Conservation (phyloP, 2,329 filamentous ascomycete genomes). For the Cercospora zeae-maydis region DNA sequence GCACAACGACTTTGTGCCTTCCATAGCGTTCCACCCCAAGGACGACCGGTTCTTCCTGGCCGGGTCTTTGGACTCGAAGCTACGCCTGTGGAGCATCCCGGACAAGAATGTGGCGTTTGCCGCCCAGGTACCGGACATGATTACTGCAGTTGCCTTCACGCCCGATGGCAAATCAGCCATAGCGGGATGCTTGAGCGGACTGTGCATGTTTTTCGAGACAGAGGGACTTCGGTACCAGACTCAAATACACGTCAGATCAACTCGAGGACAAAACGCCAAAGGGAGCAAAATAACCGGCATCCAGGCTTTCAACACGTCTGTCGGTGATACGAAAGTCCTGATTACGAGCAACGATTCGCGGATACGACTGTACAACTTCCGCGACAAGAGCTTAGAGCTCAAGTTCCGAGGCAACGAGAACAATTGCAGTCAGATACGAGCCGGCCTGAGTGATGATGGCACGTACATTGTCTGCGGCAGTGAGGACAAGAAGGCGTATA, state of each 20-base stretch:
- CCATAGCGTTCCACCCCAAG: constrained; percentile 87
- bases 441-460: constrained; percentile 81
- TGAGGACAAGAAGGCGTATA: constrained; percentile 84
- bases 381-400: constrained; percentile 76
- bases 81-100: constrained; percentile 93
- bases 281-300: constrained; percentile 98
- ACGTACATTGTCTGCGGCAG: constrained; percentile 87
- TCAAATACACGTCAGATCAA: constrained; percentile 90
- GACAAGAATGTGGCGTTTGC: constrained; percentile 90
- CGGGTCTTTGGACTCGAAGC: constrained; percentile 81
- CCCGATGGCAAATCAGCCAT: constrained; percentile 89
- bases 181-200: constrained; percentile 77
- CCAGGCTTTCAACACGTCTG: constrained; percentile 62
- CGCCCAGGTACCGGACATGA: constrained; percentile 74
- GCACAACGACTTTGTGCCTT: constrained; percentile 91
- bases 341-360: constrained; percentile 95
- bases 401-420: constrained; percentile 94
- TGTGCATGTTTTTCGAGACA: constrained; percentile 89
- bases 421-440: constrained; percentile 82
- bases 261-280: constrained; percentile 87
- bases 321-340: constrained; percentile 73
- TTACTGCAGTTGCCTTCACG: constrained; percentile 90
- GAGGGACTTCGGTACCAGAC: constrained; percentile 79
- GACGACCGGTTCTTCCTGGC: constrained; percentile 97
- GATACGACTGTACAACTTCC: constrained; percentile 81